A percentile compares a stretch with the other conserved stretches of the same genome.
These are phyloP conservation scores for Leccinum rimulosum DNA, from an alignment of 768 basidiomycete species.

Conservation along the genomic window DNA sequence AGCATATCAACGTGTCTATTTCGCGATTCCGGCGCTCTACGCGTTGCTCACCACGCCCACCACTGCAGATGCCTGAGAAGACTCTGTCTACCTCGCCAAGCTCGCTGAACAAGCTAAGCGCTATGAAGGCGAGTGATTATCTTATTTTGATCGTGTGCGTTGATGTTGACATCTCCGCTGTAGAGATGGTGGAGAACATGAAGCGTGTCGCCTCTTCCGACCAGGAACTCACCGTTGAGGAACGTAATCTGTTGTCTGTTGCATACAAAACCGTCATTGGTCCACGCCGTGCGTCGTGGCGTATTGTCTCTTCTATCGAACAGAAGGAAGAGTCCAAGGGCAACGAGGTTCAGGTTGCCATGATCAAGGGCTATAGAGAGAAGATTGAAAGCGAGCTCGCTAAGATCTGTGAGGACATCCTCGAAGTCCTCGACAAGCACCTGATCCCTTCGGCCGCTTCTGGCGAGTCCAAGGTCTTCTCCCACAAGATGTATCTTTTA, in stretches of 20 bases:
- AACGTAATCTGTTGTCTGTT: conserved; percentile 95
- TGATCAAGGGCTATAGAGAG: conserved; percentile 98
- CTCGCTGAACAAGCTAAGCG: conserved; percentile 99
- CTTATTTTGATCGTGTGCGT: conserved; percentile 11
- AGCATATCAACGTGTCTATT: conserved; percentile 34
- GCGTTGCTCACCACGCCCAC: conserved; percentile 14
- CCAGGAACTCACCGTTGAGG: conserved; percentile 97
- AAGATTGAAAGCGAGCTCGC: conserved; percentile 97
- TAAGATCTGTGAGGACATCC: conserved; percentile 98
- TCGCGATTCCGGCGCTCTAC: conserved; percentile 20
- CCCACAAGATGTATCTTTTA: conserved; percentile 86
- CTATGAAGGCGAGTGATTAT: conserved; percentile 73
- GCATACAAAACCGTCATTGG: conserved; percentile 99
- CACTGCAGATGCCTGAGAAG: conserved; percentile 80
- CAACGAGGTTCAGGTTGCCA: conserved; percentile 90
- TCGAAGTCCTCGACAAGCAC: conserved; percentile 96
- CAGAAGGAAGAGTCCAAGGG: conserved; percentile 99
- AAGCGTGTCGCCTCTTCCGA: conserved; percentile 97
- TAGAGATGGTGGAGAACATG: conserved; percentile 99
- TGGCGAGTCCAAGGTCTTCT: conserved; percentile 98
- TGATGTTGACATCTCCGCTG: conserved; percentile 11
- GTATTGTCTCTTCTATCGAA: conserved; percentile 97
- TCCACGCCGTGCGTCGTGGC: conserved; percentile 96
- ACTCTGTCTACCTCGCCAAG: conserved; percentile 99
- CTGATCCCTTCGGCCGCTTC: conserved; percentile 95